Conservation (phyloP, 2,329 filamentous ascomycete genomes). For the Chaetomium strumarium region DNA sequence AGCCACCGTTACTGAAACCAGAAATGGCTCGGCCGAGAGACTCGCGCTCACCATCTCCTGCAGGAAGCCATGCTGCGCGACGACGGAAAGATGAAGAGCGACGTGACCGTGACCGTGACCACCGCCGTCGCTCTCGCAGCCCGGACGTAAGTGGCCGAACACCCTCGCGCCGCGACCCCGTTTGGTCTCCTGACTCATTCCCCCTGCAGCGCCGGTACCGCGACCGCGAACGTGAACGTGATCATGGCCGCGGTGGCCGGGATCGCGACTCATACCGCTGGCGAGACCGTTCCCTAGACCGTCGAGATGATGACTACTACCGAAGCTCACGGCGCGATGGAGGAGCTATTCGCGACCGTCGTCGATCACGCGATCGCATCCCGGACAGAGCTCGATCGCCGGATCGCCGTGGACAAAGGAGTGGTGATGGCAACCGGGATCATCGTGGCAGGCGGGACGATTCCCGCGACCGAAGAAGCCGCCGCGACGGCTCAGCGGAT, state of each 20-base stretch:
- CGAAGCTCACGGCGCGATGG: slow-evolving; percentile 54
- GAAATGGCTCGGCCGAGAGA: slow-evolving; percentile 61
- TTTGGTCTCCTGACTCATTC: slow-evolving; percentile 36
- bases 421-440: slow-evolving; percentile 59
- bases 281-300: slow-evolving; percentile 64
- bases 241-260: slow-evolving; percentile 30
- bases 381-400: slow-evolving; percentile 54
- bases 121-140: slow-evolving; percentile 56
- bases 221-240: slow-evolving; percentile 43
- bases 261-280: slow-evolving; percentile 56
- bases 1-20: slow-evolving; percentile 28
- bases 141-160: slow-evolving; percentile 49
- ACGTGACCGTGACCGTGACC: slow-evolving; percentile 44
- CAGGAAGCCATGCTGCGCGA: slow-evolving; percentile 76
- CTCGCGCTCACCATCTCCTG: slow-evolving; percentile 86
- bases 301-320: slow-evolving; percentile 60
- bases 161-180: slow-evolving; percentile 17
- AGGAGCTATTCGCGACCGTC: slow-evolving; percentile 49
- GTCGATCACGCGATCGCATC: slow-evolving; percentile 57
- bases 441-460: slow-evolving; percentile 66
- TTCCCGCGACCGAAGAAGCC: slow-evolving; percentile 61
- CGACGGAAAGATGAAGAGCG: slow-evolving; percentile 59
- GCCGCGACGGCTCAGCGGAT: slow-evolving; percentile 66
- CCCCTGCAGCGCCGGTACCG: slow-evolving; percentile 50
- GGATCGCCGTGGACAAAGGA: slow-evolving; percentile 52